phyloP scores from a whole-genome alignment of 768 basidiomycete species.

The Rhizopogon sp. region DNA sequence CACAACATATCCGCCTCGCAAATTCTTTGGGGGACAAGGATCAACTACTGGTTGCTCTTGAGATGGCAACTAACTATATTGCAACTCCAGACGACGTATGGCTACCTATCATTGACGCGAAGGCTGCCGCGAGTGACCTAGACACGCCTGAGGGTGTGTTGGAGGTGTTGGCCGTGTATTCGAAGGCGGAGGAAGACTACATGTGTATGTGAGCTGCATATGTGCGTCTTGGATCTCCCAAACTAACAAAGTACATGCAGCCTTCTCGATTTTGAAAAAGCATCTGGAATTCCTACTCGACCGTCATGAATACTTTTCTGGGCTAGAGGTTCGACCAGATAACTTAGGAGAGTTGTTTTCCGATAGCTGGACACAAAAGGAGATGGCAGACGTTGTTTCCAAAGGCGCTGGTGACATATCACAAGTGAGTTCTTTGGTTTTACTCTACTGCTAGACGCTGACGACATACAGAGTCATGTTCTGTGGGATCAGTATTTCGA shows the following conservation, averaged over 20 bases:
- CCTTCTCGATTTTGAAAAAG: conserved; percentile 66
- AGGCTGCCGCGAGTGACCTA: conserved; percentile 43
- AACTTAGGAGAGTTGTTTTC: conserved; percentile 58
- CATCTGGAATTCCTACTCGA: conserved; percentile 59
- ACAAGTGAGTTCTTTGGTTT: conserved; percentile 38
- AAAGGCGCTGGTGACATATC: conserved; percentile 55
- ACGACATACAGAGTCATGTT: conserved; percentile 49
- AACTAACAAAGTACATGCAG: conserved; percentile 31
- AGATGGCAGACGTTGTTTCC: conserved; percentile 47
- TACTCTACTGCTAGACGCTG: neutral
- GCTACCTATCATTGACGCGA: conserved; percentile 61
- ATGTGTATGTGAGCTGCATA: conserved; percentile 52
- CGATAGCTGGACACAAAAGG: conserved; percentile 52
- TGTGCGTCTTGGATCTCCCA: neutral
- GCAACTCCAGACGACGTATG: conserved; percentile 70
- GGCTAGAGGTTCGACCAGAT: conserved; percentile 37
- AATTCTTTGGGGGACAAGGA: conserved; percentile 51
- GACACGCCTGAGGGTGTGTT: conserved; percentile 46
- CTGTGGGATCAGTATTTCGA: conserved; percentile 71
- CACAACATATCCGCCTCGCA: conserved; percentile 60
- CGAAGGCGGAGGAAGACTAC: conserved; percentile 70
- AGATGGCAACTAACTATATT: conserved; percentile 59
- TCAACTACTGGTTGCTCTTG: conserved; percentile 56
- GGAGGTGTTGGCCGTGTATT: conserved; percentile 57
- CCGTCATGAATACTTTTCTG: conserved; percentile 30